Evolutionary conservation across 2,329 filamentous ascomycete species (phyloP).

Genomic region (Ophiostoma sp.): DNA sequence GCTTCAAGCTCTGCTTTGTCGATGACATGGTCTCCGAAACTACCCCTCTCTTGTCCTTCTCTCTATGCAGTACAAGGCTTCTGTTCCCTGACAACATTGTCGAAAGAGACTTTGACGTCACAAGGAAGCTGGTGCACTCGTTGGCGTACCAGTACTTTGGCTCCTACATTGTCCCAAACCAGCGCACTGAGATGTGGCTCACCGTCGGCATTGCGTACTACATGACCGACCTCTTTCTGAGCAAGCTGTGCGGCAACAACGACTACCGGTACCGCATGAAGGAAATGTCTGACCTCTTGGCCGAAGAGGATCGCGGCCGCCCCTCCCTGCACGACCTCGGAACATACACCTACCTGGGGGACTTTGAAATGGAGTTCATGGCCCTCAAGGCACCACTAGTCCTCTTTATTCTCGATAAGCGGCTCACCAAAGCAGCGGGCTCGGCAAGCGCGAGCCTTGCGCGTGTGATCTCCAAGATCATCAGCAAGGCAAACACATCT

Average conservation of each 20-base stretch:
- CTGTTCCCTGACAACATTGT: slow-evolving; percentile 81
- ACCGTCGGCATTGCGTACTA: slow-evolving; percentile 86
- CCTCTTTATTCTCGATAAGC: slow-evolving; percentile 86
- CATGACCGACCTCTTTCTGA: slow-evolving; percentile 92
- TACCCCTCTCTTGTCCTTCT: slow-evolving; percentile 71
- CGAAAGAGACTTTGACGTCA: slow-evolving; percentile 77
- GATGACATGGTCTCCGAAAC: slow-evolving; percentile 78
- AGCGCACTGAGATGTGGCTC: slow-evolving; percentile 77
- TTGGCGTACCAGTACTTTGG: slow-evolving; percentile 92
- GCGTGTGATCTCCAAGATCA: slow-evolving; percentile 77
- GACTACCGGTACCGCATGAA: slow-evolving; percentile 91
- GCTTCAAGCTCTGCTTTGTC: slow-evolving; percentile 90
- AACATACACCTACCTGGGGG: slow-evolving; percentile 68
- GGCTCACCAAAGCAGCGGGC: slow-evolving; percentile 81
- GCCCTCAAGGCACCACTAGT: slow-evolving; percentile 84
- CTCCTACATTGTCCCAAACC: slow-evolving; percentile 81
- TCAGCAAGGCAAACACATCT: slow-evolving; percentile 67
- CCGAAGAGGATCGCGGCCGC: slow-evolving; percentile 72
- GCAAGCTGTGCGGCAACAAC: slow-evolving; percentile 85
- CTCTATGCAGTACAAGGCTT: slow-evolving; percentile 79
- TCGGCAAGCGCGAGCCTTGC: slow-evolving; percentile 65
- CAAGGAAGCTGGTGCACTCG: slow-evolving; percentile 72
- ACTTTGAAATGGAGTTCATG: slow-evolving; percentile 86
- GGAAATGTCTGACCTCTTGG: slow-evolving; percentile 71
- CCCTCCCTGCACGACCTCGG: slow-evolving; percentile 81